Base-by-base conservation (phyloP, 2,329 filamentous ascomycete species). In the Claviceps maximensis region DNA sequence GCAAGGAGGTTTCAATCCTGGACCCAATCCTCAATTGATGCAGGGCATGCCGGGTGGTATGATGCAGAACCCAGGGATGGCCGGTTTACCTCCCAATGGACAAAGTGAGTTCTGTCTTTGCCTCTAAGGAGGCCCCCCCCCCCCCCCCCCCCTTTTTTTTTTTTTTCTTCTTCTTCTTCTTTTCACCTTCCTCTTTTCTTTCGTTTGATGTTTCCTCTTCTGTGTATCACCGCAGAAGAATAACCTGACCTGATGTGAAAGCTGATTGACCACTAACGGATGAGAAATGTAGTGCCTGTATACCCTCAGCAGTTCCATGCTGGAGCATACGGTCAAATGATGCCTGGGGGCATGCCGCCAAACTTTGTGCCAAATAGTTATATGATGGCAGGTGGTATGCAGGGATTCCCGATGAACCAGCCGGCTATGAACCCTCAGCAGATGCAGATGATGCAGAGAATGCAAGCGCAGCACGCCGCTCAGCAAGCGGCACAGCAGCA, bases 11-110 rank as follows among this genome's bases (percentile, higher is more conserved):
- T 80, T 78, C 59, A 71, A 71, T 49, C 72, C 72, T 48, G 74
- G 70, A 58, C 73, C 73, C 51, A 78, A 76, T 58, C 69, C 72
- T 51, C 69, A 77, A 66, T 78, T 81, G 75, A 79, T 79, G 72
- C 68, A 71, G 49, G 72, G 69, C 58, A 75, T 73, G 42, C 72
- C 74, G 68, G 73, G 71, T 67, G 77, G 74, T 62, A 82, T 83
- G 78, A 82, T 83, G 79, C 79, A 78, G 68, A 80, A 75, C 64
- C 67, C 76, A 60, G 74, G 69, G 63, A 79, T 81, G 76, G 74
- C 73, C 58, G 76, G 77, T 64, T 80, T 81, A 76, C 70, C 71
- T 58, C 67, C 74, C 58, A 81, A 80, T 71, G 76, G 78, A 51
- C 78, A 80, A 64, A 79, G 78, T 81, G 70, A 74, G 78, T 72